Conservation (phyloP, 352 stramenopile species). For the Globisporangium spiculum region DNA sequence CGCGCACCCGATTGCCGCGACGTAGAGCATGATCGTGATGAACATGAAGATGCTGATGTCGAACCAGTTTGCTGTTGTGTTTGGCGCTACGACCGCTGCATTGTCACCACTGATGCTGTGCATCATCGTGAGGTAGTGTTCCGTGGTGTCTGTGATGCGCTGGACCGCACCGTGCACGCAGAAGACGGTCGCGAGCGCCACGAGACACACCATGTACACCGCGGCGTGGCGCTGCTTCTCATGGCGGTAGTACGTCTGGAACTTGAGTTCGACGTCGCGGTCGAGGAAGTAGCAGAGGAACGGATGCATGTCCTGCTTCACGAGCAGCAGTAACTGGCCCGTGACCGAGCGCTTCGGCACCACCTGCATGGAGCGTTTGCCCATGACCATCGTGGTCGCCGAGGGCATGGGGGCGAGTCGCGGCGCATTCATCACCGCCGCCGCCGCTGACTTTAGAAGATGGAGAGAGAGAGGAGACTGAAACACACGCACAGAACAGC, state of each 20-base stretch:
- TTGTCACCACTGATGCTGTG: constrained; percentile 15
- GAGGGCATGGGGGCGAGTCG: constrained; percentile 14
- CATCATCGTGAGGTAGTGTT: constrained; percentile 11
- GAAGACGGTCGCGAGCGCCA: constrained; percentile 23
- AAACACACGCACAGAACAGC: neutral
- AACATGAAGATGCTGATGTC: constrained; percentile 22
- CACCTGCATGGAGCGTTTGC: constrained; percentile 32
- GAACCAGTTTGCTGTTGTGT: constrained; percentile 20
- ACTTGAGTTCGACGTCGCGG: constrained; percentile 52
- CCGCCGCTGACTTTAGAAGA: neutral
- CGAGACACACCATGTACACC: constrained; percentile 34
- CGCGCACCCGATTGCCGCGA: constrained; percentile 21
- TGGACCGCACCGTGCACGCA: constrained; percentile 23
- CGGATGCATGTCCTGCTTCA: constrained; percentile 41
- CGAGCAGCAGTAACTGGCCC: constrained; percentile 26
- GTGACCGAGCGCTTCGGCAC: constrained; percentile 27
- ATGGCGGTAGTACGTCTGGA: constrained; percentile 52
- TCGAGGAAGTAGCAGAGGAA: constrained; percentile 53
- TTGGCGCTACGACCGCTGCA: neutral
- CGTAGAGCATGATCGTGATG: constrained; percentile 28
- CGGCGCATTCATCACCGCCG: neutral
- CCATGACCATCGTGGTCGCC: neutral
- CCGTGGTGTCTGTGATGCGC: constrained; percentile 19
- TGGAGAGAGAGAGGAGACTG: neutral
- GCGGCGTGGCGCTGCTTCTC: constrained; percentile 35